Percentiles rank a stretch among this genome's conserved stretches.
phyloP scores from a whole-genome alignment of 108 stramenopile species.

The Skeletonema tropicum region DNA sequence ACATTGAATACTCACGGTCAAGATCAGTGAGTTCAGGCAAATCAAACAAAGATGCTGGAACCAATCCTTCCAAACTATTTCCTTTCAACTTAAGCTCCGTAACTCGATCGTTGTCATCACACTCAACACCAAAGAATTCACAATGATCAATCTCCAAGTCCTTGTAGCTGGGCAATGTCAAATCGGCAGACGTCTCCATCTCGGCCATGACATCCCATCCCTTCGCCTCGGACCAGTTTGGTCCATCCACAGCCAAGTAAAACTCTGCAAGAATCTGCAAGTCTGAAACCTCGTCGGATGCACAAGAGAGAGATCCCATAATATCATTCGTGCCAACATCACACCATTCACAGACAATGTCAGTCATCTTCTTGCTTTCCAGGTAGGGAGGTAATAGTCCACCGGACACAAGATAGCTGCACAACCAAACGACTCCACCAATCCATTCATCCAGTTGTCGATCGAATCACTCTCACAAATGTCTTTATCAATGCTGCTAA shows the following conservation, averaged over 20 bases:
- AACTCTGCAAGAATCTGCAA: constrained; percentile 60
- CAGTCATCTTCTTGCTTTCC: constrained; percentile 53
- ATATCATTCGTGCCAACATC: constrained; percentile 41
- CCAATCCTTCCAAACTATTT: constrained; percentile 49
- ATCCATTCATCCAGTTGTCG: constrained; percentile 65
- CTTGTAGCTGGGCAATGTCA: constrained; percentile 42
- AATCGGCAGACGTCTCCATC: constrained; percentile 37
- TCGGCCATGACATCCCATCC: constrained; percentile 45
- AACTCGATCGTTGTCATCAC: constrained; percentile 28
- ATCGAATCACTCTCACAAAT: constrained; percentile 45
- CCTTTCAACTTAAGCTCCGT: constrained; percentile 23
- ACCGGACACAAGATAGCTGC: constrained; percentile 63
- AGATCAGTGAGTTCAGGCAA: constrained; percentile 32
- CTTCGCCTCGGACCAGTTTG: constrained; percentile 51
- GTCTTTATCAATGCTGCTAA: constrained; percentile 28
- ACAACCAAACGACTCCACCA: constrained; percentile 60
- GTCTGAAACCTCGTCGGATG: constrained; percentile 23
- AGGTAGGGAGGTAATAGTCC: constrained; percentile 39
- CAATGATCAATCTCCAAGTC: constrained; percentile 38
- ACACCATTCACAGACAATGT: constrained; percentile 50
- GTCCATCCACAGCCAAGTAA: constrained; percentile 58
- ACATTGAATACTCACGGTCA: constrained; percentile 7
- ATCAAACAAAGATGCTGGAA: constrained; percentile 50
- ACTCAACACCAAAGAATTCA: constrained; percentile 35
- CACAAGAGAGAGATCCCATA: constrained; percentile 55